These are phyloP conservation scores for Fusarium ramigenum DNA, from an alignment of 2,329 filamentous ascomycete species.

Conservation along the genomic window DNA sequence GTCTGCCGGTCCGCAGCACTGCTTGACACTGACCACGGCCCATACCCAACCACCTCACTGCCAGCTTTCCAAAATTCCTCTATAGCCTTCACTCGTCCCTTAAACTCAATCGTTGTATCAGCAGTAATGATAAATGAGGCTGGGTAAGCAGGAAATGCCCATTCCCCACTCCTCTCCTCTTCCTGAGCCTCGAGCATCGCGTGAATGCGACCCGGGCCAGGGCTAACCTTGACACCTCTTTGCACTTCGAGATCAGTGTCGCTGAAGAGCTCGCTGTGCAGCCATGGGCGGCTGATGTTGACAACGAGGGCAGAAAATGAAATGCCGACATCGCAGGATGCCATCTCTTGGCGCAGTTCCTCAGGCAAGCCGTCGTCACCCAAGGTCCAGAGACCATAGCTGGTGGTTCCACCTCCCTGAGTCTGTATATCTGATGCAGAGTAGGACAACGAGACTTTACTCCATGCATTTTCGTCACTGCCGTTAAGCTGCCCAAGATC, in stretches of 20 bases:
- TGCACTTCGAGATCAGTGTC: neutral
- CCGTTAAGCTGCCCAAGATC: rapidly evolving
- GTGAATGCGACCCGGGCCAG: neutral
- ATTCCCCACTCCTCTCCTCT: rapidly evolving
- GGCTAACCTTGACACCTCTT: neutral
- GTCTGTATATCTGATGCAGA: neutral
- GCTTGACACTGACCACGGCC: neutral
- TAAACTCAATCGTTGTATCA: neutral
- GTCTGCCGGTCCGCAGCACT: neutral
- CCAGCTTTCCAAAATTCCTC: neutral
- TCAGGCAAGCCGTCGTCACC: rapidly evolving
- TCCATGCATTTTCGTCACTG: neutral
- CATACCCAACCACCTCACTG: neutral
- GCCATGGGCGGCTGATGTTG: neutral
- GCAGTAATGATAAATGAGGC: neutral
- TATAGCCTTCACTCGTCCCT: neutral
- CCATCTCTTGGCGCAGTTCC: neutral
- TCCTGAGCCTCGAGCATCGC: neutral
- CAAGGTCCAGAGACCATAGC: neutral
- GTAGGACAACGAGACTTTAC: neutral
- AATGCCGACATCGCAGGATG: neutral
- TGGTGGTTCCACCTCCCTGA: rapidly evolving
- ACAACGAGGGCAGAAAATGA: neutral
- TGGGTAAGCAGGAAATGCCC: neutral
- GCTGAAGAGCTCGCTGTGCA: neutral